These are phyloP conservation scores for Xylaria sp. DNA, from an alignment of 2,329 filamentous ascomycete species.

Conservation along the genomic window DNA sequence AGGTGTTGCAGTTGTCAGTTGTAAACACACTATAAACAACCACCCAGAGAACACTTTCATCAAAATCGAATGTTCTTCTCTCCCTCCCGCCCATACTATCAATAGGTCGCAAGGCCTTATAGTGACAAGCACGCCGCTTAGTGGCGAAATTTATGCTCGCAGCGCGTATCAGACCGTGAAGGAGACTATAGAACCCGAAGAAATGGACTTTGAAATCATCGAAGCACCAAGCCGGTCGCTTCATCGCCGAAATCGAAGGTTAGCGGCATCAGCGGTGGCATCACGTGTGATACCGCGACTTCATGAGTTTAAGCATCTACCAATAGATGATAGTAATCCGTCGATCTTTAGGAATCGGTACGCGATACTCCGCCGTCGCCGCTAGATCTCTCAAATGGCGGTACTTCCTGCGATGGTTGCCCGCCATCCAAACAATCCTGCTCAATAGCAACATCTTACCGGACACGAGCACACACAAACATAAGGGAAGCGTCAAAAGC, in stretches of 20 bases:
- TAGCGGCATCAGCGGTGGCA: too few species aligned
- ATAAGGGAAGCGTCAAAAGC: too few species aligned
- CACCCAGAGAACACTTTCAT: neutral
- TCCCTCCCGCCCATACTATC: neutral
- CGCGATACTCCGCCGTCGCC: neutral
- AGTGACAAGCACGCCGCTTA: too few species aligned
- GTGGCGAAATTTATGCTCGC: neutral
- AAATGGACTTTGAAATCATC: neutral
- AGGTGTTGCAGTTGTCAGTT: neutral
- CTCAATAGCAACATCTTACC: neutral
- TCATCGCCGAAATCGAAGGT: neutral
- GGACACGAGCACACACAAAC: neutral
- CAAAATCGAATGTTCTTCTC: neutral
- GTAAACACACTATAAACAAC: too few species aligned
- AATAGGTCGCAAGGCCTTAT: neutral
- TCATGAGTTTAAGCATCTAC: neutral
- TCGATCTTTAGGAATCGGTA: slow-evolving; percentile 5
- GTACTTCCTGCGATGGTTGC: too few species aligned
- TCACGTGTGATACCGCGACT: neutral
- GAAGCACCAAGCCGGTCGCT: neutral
- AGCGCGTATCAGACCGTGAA: neutral
- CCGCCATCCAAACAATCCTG: neutral
- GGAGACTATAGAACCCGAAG: neutral
- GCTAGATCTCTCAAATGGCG: too few species aligned
- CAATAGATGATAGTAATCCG: neutral